Evolutionary conservation across 2,329 filamentous ascomycete species (phyloP).

Genomic region (Penicillium sclerotiorum): DNA sequence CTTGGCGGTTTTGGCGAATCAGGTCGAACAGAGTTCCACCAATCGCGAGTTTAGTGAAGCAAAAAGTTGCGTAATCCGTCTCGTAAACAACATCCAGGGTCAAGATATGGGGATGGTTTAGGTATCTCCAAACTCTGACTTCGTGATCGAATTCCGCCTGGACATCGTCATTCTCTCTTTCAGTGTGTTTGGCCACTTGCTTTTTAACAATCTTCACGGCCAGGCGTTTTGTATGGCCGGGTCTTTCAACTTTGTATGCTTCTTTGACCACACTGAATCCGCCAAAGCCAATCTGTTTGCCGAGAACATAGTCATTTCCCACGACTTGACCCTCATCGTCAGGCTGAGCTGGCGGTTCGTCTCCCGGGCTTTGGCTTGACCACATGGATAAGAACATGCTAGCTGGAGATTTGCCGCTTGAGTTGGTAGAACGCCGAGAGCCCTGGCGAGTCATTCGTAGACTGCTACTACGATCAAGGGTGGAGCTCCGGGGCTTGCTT

Average conservation of each 20-base stretch:
- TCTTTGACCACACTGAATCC: conserved; percentile 70
- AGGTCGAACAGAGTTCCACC: conserved; percentile 68
- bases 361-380: conserved; percentile 35
- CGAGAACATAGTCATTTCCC: conserved; percentile 67
- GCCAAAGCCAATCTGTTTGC: conserved; percentile 66
- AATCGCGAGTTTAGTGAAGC: conserved; percentile 65
- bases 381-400: conserved; percentile 61
- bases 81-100: conserved; percentile 66
- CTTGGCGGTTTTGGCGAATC: conserved; percentile 58
- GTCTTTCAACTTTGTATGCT: conserved; percentile 63
- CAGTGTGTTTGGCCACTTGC: conserved; percentile 56
- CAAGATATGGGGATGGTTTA: conserved; percentile 64
- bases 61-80: conserved; percentile 69
- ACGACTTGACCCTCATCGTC: conserved; percentile 70
- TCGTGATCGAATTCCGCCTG: conserved; percentile 71
- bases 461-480: conserved; percentile 37
- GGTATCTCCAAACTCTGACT: conserved; percentile 67
- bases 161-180: conserved; percentile 65
- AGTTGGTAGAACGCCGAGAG: conserved; percentile 54
- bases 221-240: conserved; percentile 53
- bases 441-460: conserved; percentile 37
- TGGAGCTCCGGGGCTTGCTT: conserved; percentile 40
- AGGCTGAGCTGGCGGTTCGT: conserved; percentile 51
- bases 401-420: conserved; percentile 59
- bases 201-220: conserved; percentile 71